Percentiles rank a stretch among this genome's conserved stretches.
Conservation (phyloP, 176 grass and related monocot genomes). For the Oropetium thomaeum region DNA sequence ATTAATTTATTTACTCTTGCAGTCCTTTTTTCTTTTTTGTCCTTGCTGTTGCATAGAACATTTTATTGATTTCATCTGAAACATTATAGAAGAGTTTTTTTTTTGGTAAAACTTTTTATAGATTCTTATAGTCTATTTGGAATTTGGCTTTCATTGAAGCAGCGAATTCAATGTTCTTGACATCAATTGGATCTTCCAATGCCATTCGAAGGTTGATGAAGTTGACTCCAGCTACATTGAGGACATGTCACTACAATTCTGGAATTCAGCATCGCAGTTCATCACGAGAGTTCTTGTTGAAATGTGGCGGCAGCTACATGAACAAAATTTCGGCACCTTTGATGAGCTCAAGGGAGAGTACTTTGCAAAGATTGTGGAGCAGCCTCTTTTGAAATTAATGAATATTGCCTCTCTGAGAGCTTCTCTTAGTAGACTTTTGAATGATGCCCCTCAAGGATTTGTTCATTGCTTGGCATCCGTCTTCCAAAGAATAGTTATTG, state of each 20-base stretch:
- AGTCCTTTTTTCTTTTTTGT: not conserved
- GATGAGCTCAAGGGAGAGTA: constrained; percentile 23
- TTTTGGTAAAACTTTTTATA: not conserved
- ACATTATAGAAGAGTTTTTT: not conserved
- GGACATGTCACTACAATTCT: constrained; percentile 2
- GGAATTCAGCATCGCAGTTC: constrained; percentile 8
- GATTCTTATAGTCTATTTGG: not conserved
- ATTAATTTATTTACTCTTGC: not conserved
- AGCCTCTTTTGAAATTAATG: constrained; percentile 11
- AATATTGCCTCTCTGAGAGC: not conserved
- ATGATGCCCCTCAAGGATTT: not conserved
- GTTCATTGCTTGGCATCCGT: not conserved
- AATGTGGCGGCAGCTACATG: constrained; percentile 17
- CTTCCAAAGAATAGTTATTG: not conserved
- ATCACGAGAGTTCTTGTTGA: constrained; percentile 18
- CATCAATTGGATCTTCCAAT: not conserved
- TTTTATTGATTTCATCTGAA: not conserved
- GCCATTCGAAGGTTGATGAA: not conserved
- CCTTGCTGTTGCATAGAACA: not conserved
- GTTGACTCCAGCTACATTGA: not conserved
- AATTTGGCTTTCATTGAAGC: not conserved
- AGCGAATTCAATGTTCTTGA: constrained; percentile 8
- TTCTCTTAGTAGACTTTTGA: constrained; percentile 5
- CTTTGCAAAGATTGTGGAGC: constrained; percentile 14
- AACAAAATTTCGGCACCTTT: constrained; percentile 6